Percentiles rank a stretch among this genome's conserved stretches.
Evolutionary conservation across 2,329 filamentous ascomycete genomes (phyloP).

Genomic region (Pezicula neosporulosa): DNA sequence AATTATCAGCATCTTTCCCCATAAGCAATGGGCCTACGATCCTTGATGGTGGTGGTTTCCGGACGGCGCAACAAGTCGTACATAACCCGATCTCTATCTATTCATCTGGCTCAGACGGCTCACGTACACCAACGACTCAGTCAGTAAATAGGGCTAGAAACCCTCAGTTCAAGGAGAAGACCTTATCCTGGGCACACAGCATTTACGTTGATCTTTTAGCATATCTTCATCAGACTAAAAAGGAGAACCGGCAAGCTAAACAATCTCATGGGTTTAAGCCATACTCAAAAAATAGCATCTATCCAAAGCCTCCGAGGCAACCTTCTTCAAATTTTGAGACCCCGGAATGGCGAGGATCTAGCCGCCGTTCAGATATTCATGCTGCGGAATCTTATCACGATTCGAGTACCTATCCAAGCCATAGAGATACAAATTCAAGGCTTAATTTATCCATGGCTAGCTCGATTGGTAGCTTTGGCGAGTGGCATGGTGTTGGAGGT

Average conservation of each 20-base stretch:
- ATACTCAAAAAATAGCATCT: slow-evolving; percentile 48
- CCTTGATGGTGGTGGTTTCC: slow-evolving; percentile 3
- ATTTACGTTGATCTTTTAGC: slow-evolving; percentile 69
- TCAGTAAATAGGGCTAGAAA: slow-evolving; percentile 23
- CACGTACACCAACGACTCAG: slow-evolving; percentile 17
- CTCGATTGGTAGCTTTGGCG: slow-evolving; percentile 5
- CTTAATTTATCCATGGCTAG: no score
- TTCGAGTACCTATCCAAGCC: no score
- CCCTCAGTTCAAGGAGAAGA: slow-evolving; percentile 62
- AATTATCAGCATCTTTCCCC: slow-evolving; percentile 3
- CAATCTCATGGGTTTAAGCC: slow-evolving; percentile 29
- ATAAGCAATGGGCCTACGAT: background rate
- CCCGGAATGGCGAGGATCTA: slow-evolving; percentile 12
- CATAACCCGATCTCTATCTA: slow-evolving; percentile 5
- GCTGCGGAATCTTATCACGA: no score
- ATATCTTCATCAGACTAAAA: slow-evolving; percentile 59
- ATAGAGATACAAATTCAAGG: no score
- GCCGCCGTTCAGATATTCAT: background rate
- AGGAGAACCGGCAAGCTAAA: slow-evolving; percentile 35
- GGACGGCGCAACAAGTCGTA: slow-evolving; percentile 1
- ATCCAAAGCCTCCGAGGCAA: slow-evolving; percentile 42
- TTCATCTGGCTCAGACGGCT: slow-evolving; percentile 12
- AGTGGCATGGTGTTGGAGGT: slow-evolving; percentile 10
- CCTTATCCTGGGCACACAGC: slow-evolving; percentile 65
- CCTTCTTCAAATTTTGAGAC: slow-evolving; percentile 19